These are phyloP conservation scores for Xanthoparmelia taractica DNA, from an alignment of 495 filamentous ascomycete genomes.

Conservation along the genomic window DNA sequence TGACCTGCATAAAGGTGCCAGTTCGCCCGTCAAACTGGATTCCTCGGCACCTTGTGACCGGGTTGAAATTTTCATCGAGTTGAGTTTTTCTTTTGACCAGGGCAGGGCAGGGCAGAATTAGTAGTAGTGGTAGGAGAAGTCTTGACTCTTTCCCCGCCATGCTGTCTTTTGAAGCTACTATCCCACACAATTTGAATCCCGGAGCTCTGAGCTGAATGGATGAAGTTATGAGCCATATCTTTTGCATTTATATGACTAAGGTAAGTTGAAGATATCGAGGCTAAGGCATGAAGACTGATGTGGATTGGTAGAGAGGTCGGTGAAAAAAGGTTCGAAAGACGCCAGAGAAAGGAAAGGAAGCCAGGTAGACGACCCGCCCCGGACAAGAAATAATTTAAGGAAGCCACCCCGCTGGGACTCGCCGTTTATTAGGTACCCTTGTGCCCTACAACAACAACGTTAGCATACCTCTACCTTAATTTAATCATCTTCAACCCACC, in stretches of 20 bases:
- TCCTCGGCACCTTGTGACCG: conserved; percentile 18
- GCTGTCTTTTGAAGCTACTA: conserved; percentile 4
- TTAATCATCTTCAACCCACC: too few species aligned
- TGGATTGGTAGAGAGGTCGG: background rate
- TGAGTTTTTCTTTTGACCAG: background rate
- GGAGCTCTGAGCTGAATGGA: conserved; percentile 2
- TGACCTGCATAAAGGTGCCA: conserved; percentile 1
- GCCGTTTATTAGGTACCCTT: too few species aligned
- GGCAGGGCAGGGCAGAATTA: background rate
- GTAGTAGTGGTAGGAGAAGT: too few species aligned
- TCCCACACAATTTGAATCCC: conserved; percentile 4
- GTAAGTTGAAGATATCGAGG: too few species aligned
- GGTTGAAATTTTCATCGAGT: conserved; percentile 9
- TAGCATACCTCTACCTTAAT: too few species aligned
- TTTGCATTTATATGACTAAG: background rate
- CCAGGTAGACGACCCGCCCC: conserved; percentile 3
- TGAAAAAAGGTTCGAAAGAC: background rate
- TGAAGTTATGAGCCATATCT: background rate
- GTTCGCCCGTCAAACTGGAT: background rate
- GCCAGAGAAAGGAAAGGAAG: background rate
- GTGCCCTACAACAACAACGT: too few species aligned
- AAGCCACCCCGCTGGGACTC: background rate
- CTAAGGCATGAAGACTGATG: background rate
- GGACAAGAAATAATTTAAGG: too few species aligned
- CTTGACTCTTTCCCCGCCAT: conserved; percentile 4